Evolutionary conservation across 2,329 filamentous ascomycete genomes (phyloP).

Genomic region (Talaromyces pinophilus): DNA sequence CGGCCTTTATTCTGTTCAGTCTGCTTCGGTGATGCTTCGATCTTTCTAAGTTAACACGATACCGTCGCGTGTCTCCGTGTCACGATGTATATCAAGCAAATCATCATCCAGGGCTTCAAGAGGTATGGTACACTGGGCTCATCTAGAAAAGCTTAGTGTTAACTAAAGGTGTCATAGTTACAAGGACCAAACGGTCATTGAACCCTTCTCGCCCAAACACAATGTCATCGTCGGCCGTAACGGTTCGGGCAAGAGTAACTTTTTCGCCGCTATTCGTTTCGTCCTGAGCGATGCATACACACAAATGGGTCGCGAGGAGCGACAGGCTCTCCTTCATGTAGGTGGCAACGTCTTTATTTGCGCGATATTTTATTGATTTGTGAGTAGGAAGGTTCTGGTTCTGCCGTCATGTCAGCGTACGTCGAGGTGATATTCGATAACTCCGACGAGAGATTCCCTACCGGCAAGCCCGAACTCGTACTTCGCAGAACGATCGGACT

Average conservation of each 20-base stretch:
- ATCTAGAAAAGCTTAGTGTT: background rate
- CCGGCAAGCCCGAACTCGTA: constrained; percentile 85
- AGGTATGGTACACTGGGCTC: constrained; percentile 60
- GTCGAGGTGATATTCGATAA: constrained; percentile 99
- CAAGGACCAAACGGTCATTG: constrained; percentile 98
- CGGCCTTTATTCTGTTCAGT: background rate
- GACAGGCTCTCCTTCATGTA: constrained; percentile 86
- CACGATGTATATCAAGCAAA: constrained; percentile 98
- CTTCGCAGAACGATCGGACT: constrained; percentile 91
- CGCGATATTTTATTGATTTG: constrained; percentile 20
- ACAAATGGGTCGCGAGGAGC: constrained; percentile 92
- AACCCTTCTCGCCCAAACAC: constrained; percentile 94
- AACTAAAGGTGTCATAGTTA: constrained; percentile 64
- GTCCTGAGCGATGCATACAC: constrained; percentile 97
- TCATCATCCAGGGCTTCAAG: constrained; percentile 99
- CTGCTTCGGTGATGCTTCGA: constrained; percentile 5
- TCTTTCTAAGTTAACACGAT: background rate
- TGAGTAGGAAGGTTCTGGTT: constrained; percentile 81
- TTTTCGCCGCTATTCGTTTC: constrained; percentile 98
- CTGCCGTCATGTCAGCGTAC: constrained; percentile 98
- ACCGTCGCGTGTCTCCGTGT: constrained; percentile 24
- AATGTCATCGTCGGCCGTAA: constrained; percentile 99
- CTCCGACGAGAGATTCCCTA: constrained; percentile 90
- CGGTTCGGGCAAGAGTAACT: constrained; percentile 98
- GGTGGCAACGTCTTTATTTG: constrained; percentile 25